Conservation (phyloP, 1,139 yeast genomes). For the Taiozyma sp. region DNA sequence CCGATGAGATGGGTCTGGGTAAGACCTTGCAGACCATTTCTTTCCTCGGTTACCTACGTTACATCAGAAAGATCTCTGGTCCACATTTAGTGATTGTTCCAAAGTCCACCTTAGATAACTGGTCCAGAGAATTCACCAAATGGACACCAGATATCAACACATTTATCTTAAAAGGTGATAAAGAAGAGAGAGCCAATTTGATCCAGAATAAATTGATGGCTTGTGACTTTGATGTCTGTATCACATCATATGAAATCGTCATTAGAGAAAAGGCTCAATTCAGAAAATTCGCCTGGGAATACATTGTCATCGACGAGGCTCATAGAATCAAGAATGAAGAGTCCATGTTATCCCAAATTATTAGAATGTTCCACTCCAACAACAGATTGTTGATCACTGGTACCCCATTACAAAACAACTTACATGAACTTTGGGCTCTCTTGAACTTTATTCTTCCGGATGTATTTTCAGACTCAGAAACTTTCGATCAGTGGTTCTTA, state of each 20-base stretch:
- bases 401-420: conserved; percentile 90
- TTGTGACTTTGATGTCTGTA: conserved; percentile 82
- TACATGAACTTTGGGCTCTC: conserved; percentile 95
- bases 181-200: conserved; percentile 64
- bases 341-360: conserved; percentile 83
- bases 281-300: conserved; percentile 88
- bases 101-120: conserved; percentile 89
- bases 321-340: conserved; percentile 96
- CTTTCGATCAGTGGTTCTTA: conserved; percentile 86
- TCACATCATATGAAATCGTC: conserved; percentile 92
- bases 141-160: conserved; percentile 98
- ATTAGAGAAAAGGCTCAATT: conserved; percentile 79
- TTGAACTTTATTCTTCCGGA: conserved; percentile 89
- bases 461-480: conserved; percentile 86
- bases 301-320: conserved; percentile 92
- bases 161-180: conserved; percentile 80
- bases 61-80: conserved; percentile 73
- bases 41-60: conserved; percentile 82
- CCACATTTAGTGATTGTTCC: conserved; percentile 94
- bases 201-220: conserved; percentile 56
- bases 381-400: conserved; percentile 89
- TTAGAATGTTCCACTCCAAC: conserved; percentile 79
- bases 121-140: conserved; percentile 88
- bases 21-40: conserved; percentile 92
- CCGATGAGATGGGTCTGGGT: conserved; percentile 98